Conservation (phyloP, 2,329 filamentous ascomycete genomes). For the Sporothrix inflata region DNA sequence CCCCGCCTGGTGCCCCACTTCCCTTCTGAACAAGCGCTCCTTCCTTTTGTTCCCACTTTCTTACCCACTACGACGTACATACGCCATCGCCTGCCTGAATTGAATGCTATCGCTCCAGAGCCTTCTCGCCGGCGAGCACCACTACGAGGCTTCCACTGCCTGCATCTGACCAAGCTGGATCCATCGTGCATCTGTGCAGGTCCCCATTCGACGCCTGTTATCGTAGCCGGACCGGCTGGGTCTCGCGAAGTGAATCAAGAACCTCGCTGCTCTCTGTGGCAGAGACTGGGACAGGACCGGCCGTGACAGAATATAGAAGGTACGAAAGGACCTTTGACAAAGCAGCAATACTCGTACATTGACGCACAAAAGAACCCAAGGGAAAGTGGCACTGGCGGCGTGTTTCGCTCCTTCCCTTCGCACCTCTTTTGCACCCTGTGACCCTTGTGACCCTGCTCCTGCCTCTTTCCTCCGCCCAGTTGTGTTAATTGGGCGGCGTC, state of each 20-base stretch:
- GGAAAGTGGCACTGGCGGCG: slow-evolving; percentile 7
- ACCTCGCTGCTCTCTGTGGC: background rate
- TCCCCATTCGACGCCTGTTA: background rate
- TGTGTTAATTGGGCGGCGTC: slow-evolving; percentile 7
- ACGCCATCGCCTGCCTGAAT: slow-evolving; percentile 21
- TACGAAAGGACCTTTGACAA: slow-evolving; percentile 9
- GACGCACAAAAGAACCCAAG: background rate
- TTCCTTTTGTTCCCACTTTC: slow-evolving; percentile 2
- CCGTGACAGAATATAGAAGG: background rate
- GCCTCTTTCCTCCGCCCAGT: background rate
- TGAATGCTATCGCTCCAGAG: slow-evolving; percentile 19
- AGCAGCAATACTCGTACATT: background rate
- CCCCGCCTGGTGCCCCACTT: slow-evolving; percentile 4
- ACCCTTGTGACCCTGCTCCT: slow-evolving; percentile 10
- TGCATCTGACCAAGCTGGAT: slow-evolving; percentile 1
- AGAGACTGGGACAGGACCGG: background rate
- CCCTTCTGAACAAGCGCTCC: slow-evolving; percentile 8
- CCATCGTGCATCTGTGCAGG: background rate
- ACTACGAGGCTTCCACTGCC: slow-evolving; percentile 20
- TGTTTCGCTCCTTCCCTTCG: slow-evolving; percentile 17
- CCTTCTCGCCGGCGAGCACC: slow-evolving; percentile 13
- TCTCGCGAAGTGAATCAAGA: background rate
- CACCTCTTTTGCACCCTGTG: slow-evolving; percentile 11
- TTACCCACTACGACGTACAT: slow-evolving; percentile 14
- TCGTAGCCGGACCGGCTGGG: background rate